phyloP scores from a whole-genome alignment of 257 asterid genomes.

The Jasminum sambac region DNA sequence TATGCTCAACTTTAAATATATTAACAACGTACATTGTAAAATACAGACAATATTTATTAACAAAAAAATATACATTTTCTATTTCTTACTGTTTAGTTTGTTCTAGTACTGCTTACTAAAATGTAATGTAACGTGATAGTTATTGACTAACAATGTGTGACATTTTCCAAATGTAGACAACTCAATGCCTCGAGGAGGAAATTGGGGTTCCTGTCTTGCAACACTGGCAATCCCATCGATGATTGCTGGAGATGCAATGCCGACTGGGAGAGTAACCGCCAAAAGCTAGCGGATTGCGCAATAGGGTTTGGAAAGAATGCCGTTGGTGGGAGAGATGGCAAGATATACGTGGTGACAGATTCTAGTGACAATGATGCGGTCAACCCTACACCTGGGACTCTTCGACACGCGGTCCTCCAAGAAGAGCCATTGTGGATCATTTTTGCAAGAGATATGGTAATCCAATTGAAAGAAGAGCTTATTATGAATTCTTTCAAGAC shows the following conservation, averaged over 20 bases:
- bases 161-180: slow-evolving; percentile 28
- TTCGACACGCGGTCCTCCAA: slow-evolving; percentile 54
- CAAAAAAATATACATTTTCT: background rate
- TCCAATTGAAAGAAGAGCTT: slow-evolving; percentile 54
- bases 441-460: slow-evolving; percentile 62
- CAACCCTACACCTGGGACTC: slow-evolving; percentile 58
- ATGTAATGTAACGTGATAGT: background rate
- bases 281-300: slow-evolving; percentile 54
- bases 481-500: slow-evolving; percentile 71
- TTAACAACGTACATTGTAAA: background rate
- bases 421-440: slow-evolving; percentile 60
- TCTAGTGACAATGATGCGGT: slow-evolving; percentile 49
- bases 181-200: slow-evolving; percentile 50
- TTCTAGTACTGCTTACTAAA: background rate
- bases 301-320: slow-evolving; percentile 70
- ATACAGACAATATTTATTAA: background rate
- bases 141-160: background rate
- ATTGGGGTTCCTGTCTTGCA: slow-evolving; percentile 53
- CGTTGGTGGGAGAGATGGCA: slow-evolving; percentile 59
- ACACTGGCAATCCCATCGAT: slow-evolving; percentile 59
- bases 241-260: slow-evolving; percentile 66
- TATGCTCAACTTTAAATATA: slow-evolving; percentile 11
- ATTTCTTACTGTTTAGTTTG: background rate
- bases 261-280: slow-evolving; percentile 53
- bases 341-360: slow-evolving; percentile 52